Percentiles rank a stretch among this genome's conserved stretches.
Conservation (phyloP, 768 basidiomycete species). For the Mycena kentingensis region DNA sequence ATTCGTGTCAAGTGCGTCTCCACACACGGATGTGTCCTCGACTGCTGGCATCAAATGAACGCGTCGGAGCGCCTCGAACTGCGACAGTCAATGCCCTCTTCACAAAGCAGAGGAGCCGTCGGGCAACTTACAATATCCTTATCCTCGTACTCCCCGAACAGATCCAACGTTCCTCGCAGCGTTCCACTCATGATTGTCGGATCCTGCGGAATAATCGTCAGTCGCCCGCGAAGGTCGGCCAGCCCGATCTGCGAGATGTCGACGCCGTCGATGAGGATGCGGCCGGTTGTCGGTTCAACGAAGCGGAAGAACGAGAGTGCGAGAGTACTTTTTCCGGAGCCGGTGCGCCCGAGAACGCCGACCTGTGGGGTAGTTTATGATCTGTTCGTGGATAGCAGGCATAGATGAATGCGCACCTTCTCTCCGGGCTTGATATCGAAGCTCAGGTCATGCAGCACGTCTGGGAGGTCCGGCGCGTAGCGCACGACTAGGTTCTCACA, state of each 20-base stretch:
- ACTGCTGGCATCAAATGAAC: slow-evolving; percentile 82
- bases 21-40: slow-evolving; percentile 41
- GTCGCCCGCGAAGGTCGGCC: slow-evolving; percentile 73
- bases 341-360: slow-evolving; percentile 61
- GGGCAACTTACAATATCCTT: slow-evolving; percentile 58
- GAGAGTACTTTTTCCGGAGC: slow-evolving; percentile 79
- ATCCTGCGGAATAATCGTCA: slow-evolving; percentile 82
- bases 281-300: slow-evolving; percentile 79
- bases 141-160: slow-evolving; percentile 72
- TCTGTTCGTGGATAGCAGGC: too few relatives aligned
- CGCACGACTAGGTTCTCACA: slow-evolving; percentile 75
- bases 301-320: slow-evolving; percentile 85
- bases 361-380: too few relatives aligned
- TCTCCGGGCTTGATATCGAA: slow-evolving; percentile 74
- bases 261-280: slow-evolving; percentile 73
- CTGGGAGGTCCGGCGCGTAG: slow-evolving; percentile 85
- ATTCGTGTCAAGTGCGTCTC: slow-evolving; percentile 61
- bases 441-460: slow-evolving; percentile 77
- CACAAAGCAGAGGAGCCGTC: too few relatives aligned
- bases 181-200: slow-evolving; percentile 73
- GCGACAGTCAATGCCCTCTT: neutral
- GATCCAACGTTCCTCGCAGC: slow-evolving; percentile 66
- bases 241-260: slow-evolving; percentile 81
- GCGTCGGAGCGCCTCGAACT: slow-evolving; percentile 83
- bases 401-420: slow-evolving; percentile 49